Evolutionary conservation across 345 rosid species (phyloP).

Genomic region (Dimocarpus longan): DNA sequence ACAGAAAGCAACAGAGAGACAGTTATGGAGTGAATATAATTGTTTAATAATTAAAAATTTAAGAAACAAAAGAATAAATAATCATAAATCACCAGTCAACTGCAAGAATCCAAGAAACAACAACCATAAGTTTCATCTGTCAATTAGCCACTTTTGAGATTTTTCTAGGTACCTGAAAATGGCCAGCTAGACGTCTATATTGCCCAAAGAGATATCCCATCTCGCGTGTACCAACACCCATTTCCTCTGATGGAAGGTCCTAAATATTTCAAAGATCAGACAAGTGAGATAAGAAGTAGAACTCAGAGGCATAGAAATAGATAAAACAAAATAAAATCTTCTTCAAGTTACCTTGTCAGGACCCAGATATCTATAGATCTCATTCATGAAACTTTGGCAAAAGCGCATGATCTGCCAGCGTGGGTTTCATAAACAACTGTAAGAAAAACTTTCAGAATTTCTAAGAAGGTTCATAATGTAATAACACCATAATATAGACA

Average conservation of each 20-base stretch:
- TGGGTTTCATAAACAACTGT: conserved; percentile 36
- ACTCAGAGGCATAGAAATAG: conserved; percentile 15
- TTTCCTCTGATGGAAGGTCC: conserved; percentile 99
- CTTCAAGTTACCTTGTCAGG: conserved; percentile 75
- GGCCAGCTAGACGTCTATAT: conserved; percentile 90
- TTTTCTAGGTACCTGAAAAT: conserved; percentile 78
- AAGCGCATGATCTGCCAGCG: conserved; percentile 88
- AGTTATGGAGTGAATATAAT: neutral
- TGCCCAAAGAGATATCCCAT: conserved; percentile 99
- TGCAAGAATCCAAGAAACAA: conserved; percentile 10
- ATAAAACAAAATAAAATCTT: conserved; percentile 2
- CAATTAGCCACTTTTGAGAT: conserved; percentile 9
- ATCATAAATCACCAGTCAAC: neutral
- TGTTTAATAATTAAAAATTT: neutral
- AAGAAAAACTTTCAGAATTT: conserved; percentile 29
- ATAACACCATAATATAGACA: conserved; percentile 18
- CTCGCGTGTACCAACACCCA: conserved; percentile 98
- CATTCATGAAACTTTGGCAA: conserved; percentile 99
- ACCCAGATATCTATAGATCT: conserved; percentile 86
- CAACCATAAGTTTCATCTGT: neutral
- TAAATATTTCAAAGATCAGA: conserved; percentile 28
- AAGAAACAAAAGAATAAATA: conserved; percentile 5
- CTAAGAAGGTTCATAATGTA: conserved; percentile 23
- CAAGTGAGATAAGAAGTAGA: neutral
- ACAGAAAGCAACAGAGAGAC: neutral